These are phyloP conservation scores for Ustilago bromivora DNA, from an alignment of 1,284 basidiomycete species.

Conservation along the genomic window DNA sequence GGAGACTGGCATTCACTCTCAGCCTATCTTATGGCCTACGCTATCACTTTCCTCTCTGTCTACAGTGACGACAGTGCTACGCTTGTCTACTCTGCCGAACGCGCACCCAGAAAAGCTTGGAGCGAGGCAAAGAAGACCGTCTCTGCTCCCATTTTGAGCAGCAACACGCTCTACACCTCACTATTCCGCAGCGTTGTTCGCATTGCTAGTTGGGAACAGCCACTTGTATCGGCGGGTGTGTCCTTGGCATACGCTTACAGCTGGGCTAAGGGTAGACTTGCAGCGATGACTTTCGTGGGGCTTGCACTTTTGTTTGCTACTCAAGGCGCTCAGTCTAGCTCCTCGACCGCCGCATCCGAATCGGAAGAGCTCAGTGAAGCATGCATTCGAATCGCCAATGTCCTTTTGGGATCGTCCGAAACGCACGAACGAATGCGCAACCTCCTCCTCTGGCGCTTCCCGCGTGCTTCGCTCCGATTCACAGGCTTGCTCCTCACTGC, in stretches of 20 bases:
- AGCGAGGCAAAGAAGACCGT: neutral
- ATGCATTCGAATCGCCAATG: constrained; percentile 24
- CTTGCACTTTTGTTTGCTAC: constrained; percentile 23
- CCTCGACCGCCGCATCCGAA: neutral
- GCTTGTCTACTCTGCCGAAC: constrained; percentile 29
- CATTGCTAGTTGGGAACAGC: constrained; percentile 43
- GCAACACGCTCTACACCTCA: constrained; percentile 37
- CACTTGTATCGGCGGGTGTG: constrained; percentile 23
- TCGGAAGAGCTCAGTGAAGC: constrained; percentile 25
- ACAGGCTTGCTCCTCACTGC: constrained; percentile 19
- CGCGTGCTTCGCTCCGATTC: constrained; percentile 39
- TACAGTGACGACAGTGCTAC: constrained; percentile 36
- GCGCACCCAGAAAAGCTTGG: constrained; percentile 2
- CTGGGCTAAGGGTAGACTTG: constrained; percentile 43
- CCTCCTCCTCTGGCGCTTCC: constrained; percentile 36
- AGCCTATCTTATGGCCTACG: constrained; percentile 38
- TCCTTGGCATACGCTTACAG: constrained; percentile 31
- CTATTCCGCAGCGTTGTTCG: constrained; percentile 19
- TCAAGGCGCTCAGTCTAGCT: constrained; percentile 6
- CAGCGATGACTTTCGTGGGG: constrained; percentile 19
- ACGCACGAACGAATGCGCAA: constrained; percentile 53
- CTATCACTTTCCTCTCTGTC: constrained; percentile 25
- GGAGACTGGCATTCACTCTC: constrained; percentile 45
- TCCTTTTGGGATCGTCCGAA: constrained; percentile 29
- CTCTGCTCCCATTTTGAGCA: constrained; percentile 12